These are phyloP conservation scores for Citrus inodora DNA, from an alignment of 345 rosid genomes.

Conservation along the genomic window DNA sequence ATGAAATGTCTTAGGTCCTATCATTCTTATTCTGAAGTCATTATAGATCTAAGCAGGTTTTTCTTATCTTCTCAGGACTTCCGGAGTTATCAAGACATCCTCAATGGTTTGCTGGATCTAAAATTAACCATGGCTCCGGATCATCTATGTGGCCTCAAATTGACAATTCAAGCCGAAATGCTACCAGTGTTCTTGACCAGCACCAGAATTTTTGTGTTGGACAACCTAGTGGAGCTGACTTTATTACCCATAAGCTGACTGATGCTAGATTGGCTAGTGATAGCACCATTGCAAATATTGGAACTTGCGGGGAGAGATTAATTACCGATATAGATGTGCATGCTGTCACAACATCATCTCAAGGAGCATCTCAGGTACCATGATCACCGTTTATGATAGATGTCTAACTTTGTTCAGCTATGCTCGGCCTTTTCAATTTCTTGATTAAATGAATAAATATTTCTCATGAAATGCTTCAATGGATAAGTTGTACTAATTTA, in stretches of 20 bases:
- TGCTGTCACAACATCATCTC: conserved; percentile 21
- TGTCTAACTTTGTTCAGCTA: conserved; percentile 3
- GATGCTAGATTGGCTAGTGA: conserved; percentile 31
- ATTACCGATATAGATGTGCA: conserved; percentile 10
- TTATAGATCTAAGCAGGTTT: not conserved
- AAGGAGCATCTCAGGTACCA: conserved; percentile 25
- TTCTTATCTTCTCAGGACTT: conserved; percentile 31
- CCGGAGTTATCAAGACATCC: conserved; percentile 23
- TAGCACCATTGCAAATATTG: conserved; percentile 10
- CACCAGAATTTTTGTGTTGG: conserved; percentile 27
- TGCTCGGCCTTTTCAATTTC: not conserved
- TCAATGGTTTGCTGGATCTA: conserved; percentile 29
- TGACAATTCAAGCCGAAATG: conserved; percentile 19
- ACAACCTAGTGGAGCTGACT: conserved; percentile 31
- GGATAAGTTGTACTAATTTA: not conserved
- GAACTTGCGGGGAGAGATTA: conserved; percentile 24
- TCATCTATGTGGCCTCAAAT: conserved; percentile 30
- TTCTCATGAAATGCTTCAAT: not conserved
- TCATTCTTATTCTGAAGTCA: not conserved
- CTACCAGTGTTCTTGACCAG: conserved; percentile 17
- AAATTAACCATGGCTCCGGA: conserved; percentile 22
- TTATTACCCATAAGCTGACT: conserved; percentile 22
- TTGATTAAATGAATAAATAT: not conserved
- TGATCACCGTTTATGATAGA: not conserved
- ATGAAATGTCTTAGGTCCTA: not conserved